Conservation (phyloP, 257 asterid genomes). For the Penstemon eatonii region DNA sequence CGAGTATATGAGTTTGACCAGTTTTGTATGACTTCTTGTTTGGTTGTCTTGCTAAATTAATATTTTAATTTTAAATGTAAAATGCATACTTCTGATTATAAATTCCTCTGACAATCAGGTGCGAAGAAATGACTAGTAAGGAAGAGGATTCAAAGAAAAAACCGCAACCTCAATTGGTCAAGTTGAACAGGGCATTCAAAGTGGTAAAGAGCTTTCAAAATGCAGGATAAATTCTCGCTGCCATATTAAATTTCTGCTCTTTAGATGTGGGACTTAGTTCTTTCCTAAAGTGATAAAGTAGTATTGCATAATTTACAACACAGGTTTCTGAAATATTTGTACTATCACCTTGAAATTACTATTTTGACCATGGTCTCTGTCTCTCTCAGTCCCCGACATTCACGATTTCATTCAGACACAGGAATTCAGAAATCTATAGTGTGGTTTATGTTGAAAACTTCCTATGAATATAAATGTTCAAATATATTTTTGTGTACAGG, state of each 20-base stretch:
- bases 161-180: constrained; percentile 52
- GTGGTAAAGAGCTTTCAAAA: constrained; percentile 42
- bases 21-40: constrained; percentile 9
- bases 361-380: background rate
- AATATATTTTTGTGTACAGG: constrained; percentile 45
- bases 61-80: background rate
- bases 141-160: constrained; percentile 46
- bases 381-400: background rate
- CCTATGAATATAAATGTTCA: background rate
- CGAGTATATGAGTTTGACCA: background rate
- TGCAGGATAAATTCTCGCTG: background rate
- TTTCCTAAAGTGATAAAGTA: background rate
- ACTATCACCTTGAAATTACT: background rate
- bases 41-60: background rate
- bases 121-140: constrained; percentile 31
- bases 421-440: background rate
- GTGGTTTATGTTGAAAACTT: background rate
- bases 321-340: background rate
- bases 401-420: background rate
- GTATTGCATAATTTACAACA: background rate
- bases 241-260: constrained; percentile 9
- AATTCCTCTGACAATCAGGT: constrained; percentile 28
- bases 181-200: constrained; percentile 57
- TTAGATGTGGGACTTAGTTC: background rate
- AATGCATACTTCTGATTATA: constrained; percentile 9